A percentile compares a stretch with the other conserved stretches of the same genome.
Conservation (phyloP, 116 monocot species). For the Trichopus zeylanicus region DNA sequence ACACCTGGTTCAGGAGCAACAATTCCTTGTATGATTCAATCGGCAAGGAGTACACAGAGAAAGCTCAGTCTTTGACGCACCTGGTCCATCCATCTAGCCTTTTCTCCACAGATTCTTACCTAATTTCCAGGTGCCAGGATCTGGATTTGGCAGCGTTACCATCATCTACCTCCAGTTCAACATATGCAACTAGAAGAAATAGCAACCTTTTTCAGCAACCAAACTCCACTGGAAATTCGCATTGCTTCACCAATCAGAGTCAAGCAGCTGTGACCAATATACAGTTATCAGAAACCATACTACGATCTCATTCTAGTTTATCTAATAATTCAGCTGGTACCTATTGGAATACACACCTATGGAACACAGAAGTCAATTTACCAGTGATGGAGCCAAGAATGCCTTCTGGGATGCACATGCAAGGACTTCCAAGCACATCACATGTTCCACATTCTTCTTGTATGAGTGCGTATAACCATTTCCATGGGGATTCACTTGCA, state of each 20-base stretch:
- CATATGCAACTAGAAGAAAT: conserved; percentile 6
- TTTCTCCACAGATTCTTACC: no score
- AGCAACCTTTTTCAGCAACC: neutral
- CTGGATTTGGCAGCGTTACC: no score
- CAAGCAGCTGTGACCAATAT: neutral
- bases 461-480: conserved; percentile 5
- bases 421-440: conserved; percentile 1
- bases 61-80: neutral
- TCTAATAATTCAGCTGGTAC: conserved; percentile 2
- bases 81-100: conserved; percentile 4
- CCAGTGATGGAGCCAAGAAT: conserved; percentile 17
- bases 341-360: conserved; percentile 4
- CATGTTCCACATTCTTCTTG: conserved; percentile 10
- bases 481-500: conserved; percentile 5
- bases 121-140: no score
- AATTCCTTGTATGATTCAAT: conserved; percentile 3
- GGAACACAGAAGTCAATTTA: conserved; percentile 4
- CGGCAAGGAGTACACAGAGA: conserved; percentile 1
- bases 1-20: conserved; percentile 2
- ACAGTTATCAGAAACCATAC: neutral
- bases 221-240: conserved; percentile 1
- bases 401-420: conserved; percentile 6
- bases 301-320: conserved; percentile 10
- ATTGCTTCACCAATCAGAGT: conserved; percentile 9
- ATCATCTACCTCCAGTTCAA: conserved; percentile 9